phyloP scores from a whole-genome alignment of 2,329 filamentous ascomycete species.

The Penicillium sp. region DNA sequence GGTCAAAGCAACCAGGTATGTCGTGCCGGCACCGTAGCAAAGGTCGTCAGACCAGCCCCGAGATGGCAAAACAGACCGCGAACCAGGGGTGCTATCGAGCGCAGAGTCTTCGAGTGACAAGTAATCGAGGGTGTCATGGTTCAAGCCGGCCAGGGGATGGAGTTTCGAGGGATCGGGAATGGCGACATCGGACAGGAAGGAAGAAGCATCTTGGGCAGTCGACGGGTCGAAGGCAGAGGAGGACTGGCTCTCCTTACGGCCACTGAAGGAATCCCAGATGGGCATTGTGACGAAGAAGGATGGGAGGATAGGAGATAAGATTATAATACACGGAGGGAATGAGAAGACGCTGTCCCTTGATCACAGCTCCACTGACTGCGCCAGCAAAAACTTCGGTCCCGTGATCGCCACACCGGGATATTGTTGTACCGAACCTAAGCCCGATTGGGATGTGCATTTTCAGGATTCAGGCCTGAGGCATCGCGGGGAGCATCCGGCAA shows the following conservation, averaged over 20 bases:
- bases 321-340: conserved; percentile 19
- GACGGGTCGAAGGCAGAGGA: conserved; percentile 61
- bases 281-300: conserved; percentile 41
- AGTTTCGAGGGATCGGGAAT: conserved; percentile 82
- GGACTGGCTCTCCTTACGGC: conserved; percentile 53
- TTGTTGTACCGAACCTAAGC: conserved; percentile 24
- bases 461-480: conserved; percentile 28
- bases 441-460: conserved; percentile 20
- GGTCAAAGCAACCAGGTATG: conserved; percentile 80
- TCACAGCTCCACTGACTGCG: conserved; percentile 22
- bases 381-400: conserved; percentile 40
- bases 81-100: conserved; percentile 77
- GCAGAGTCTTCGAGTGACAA: conserved; percentile 87
- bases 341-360: conserved; percentile 20
- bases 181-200: conserved; percentile 70
- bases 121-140: conserved; percentile 91
- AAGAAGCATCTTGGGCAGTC: conserved; percentile 71
- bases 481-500: conserved; percentile 23
- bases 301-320: conserved; percentile 23
- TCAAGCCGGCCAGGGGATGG: conserved; percentile 87
- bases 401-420: conserved; percentile 27
- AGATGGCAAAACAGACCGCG: conserved; percentile 82
- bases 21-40: conserved; percentile 93
- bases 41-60: conserved; percentile 97
- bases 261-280: conserved; percentile 57